Conservation (phyloP, 225 moss, liverwort and hornwort genomes). For the Physcomitrellopsis africana region DNA sequence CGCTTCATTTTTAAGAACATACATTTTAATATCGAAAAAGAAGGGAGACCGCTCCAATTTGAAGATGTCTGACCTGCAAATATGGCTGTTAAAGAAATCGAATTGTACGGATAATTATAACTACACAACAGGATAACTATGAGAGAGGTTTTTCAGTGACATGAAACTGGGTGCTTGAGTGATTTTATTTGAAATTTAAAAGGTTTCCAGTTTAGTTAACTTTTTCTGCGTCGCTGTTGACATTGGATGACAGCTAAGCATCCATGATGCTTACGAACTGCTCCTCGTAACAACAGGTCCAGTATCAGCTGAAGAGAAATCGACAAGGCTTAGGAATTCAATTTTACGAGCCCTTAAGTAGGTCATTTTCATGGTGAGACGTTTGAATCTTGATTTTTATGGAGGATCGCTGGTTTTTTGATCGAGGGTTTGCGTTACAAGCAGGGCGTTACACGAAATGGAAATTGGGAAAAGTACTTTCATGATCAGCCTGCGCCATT, state of each 20-base stretch:
- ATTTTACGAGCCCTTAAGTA: no score
- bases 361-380: no score
- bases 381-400: no score
- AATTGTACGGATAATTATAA: conserved; percentile 8
- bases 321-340: no score
- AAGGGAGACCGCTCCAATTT: neutral
- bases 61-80: neutral
- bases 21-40: no score
- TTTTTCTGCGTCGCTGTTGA: conserved; percentile 8
- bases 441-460: no score
- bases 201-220: no score
- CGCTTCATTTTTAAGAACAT: no score
- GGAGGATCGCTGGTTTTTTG: no score
- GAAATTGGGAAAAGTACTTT: neutral
- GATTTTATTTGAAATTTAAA: no score
- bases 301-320: conserved; percentile 24
- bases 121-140: neutral
- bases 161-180: conserved; percentile 6
- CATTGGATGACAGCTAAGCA: conserved; percentile 15
- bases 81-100: conserved; percentile 5
- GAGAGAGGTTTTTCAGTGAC: conserved; percentile 20
- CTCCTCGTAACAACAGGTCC: neutral
- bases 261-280: conserved; percentile 15
- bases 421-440: no score
- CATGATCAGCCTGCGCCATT: conserved; percentile 1